Base-by-base conservation (phyloP, 2,329 filamentous ascomycete genomes). In the Colletotrichum nymphaeae region DNA sequence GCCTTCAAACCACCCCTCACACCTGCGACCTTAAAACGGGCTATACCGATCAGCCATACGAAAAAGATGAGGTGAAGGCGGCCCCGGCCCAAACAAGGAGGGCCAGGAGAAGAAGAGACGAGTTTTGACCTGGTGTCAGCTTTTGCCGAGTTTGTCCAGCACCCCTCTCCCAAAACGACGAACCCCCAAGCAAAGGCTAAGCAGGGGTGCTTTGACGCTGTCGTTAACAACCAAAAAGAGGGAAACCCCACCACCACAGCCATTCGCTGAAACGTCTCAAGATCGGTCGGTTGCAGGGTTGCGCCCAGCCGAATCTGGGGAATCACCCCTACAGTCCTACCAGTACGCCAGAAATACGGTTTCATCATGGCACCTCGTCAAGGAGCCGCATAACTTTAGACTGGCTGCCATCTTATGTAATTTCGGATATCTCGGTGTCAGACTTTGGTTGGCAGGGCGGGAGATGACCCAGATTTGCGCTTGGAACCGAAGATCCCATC, bases 201-300 rank as follows among this genome's bases (percentile, higher is more conserved):
- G 42, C 63, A 57, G 56, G 68, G 63, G 46, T 46, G 42, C 32
- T 62, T 8, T 24, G 22, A 30, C 37, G 28, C 52, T 26, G 37
- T 32, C n/a, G 32, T n/a, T 32, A 65, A 26, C 32, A 37, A 9
- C 42, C 42, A n/a, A 46, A 32, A 16, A 58, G 56, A 32, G 19
- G 53, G 30, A 49, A 19, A 16, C 26, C 22, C 60, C 67, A 28
- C 67, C 60, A 53, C 68, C 63, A 22, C 30, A 22, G 58, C 63
- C 63, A 67, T 72, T 72, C 69, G 69, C 69, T 72, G 64, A 72
- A 72, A 72, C 69, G 69, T 72, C 64, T 72, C 69, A 72, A 63
- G 57, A 59, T 68, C 58, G 57, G 49, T 63, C 37, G 30, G 49
- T 72, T 68, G 35, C 69, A 72, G 69, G 69, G 37, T 63, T 26